Evolutionary conservation across 768 basidiomycete species (phyloP).

Genomic region (Clitopilus passeckerianus): DNA sequence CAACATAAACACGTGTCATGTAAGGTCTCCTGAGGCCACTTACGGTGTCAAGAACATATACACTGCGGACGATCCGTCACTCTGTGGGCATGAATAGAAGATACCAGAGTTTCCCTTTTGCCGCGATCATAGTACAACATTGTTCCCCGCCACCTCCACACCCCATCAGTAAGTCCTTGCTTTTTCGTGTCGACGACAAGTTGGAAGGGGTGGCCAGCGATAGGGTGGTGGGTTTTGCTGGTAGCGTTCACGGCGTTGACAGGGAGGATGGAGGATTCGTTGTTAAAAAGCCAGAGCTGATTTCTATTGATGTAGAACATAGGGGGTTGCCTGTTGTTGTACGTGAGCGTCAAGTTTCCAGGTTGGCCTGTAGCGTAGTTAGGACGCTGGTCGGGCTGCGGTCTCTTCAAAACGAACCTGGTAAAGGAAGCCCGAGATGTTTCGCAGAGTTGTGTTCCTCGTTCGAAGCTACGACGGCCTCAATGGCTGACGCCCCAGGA

Average conservation of each 20-base stretch:
- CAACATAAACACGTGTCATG: background rate
- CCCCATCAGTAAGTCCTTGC: conserved; percentile 34
- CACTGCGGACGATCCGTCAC: conserved; percentile 33
- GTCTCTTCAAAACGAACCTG: conserved; percentile 20
- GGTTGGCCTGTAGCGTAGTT: conserved; percentile 29
- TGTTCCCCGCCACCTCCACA: conserved; percentile 53
- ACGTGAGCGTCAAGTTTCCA: conserved; percentile 42
- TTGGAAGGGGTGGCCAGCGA: conserved; percentile 41
- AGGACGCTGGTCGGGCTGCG: background rate
- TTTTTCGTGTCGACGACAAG: conserved; percentile 34
- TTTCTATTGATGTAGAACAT: conserved; percentile 51
- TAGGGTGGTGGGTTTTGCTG: conserved; percentile 9
- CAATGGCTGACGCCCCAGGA: conserved; percentile 34
- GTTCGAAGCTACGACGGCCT: conserved; percentile 24
- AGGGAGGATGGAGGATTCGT: conserved; percentile 50
- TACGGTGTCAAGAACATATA: conserved; percentile 46
- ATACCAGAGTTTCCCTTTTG: conserved; percentile 34
- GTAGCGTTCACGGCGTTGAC: conserved; percentile 54
- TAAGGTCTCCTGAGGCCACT: conserved; percentile 14
- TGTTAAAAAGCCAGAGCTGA: conserved; percentile 49
- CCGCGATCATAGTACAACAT: conserved; percentile 49
- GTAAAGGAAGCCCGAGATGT: conserved; percentile 24
- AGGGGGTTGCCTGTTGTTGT: conserved; percentile 28
- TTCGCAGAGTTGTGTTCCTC: conserved; percentile 14
- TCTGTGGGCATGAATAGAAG: conserved; percentile 36